Evolutionary conservation across 1,139 yeast species (phyloP), one percentile per base, ranked within the genome.

Genomic region (Candida smagusa): DNA sequence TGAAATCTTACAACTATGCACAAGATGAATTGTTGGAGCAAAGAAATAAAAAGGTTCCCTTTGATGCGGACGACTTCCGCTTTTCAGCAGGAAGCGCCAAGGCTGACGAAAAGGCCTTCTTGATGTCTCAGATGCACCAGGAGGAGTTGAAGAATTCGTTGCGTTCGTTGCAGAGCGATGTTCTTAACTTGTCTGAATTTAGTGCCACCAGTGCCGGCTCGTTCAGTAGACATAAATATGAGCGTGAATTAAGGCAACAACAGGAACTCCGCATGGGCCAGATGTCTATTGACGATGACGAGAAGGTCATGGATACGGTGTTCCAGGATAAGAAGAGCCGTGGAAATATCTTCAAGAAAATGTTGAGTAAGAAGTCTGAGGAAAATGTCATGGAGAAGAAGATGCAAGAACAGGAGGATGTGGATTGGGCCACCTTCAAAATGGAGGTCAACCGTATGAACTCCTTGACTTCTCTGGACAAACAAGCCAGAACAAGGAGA

Each of bases 131-230:
- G 37, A 45, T 56, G 38, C 66, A 60, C 34, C 71, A 61, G 36
- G 70, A 68, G 40, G 73, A 65, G 34, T 56, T 69, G 44, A 68
- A 65, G 39, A 65, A 62, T 40, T 69, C 75, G 0, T 58, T 68
- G 42, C 65, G 69, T 42, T 67, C 73, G 6, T 54, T 71, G 32
- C 76, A 70, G 47, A 68, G 74, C 52, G 77, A 71, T 45, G 77
- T 72, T 6, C 63, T 72, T 46, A 72, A 71, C 43, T 54, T 71
- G 42, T 74, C 80, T 31, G 92, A 85, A 54, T 75, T 85, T 41
- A 84, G 94, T 63, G 95, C 95, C 4, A 86, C 95, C 0, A 84
- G 94, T 50, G 96, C 96, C 2, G 95, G 95, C 0, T 85, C 95
- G 9, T 79, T 81, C 44, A 78, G 81, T 37, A 74, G 95, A 51